Base-by-base conservation (phyloP, 495 filamentous ascomycete species). In the Tuber umbilicatum region DNA sequence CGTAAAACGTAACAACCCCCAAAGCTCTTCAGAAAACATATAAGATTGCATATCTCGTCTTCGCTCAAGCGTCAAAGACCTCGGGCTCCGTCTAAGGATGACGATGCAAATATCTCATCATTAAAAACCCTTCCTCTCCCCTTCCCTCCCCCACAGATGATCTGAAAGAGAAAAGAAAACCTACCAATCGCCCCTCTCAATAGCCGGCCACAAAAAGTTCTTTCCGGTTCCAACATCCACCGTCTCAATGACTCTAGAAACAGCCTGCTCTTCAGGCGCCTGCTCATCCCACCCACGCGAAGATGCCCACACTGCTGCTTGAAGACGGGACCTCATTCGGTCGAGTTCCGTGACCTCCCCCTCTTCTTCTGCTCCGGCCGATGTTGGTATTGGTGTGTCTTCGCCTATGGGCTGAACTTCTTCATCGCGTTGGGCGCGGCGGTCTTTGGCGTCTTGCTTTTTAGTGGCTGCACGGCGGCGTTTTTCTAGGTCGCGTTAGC, bases 141-240 rank as follows among this genome's bases (percentile, higher is more conserved):
- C 37, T 31, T 23, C 40, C 10, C 45, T 41, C 64, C 73, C n/a
- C 69, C 21, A 47, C 21, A 68, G 19, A 67, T 75, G 41, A 6
- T 0, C 70, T 75, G 40, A 70, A 23, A 12, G 37, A 70, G 21
- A 12, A 40, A 74, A n/a, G 73, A 43, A 69, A n/a, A 71, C 73
- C 64, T 71, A 50, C 72, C 43, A 70, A 70, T 39, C 35, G 43
- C 38, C 43, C 70, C 31, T 73, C 50, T 70, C 73, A 76, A 82
- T 82, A 41, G 73, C 77, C 23, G 80, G 81, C 81, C 81, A 82
- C 68, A 82, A 60, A 41, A 82, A 82, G 27, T 78, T 71, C 73
- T 76, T 80, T 23, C 81, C 80, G 6, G 72, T 67, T n/a, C 45
- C 70, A 23, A 55, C 76, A 73, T 78, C 73, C 12, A 74, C 76